A percentile compares a stretch with the other conserved stretches of the same genome.
Conservation (phyloP, 2,329 filamentous ascomycete genomes). For the Monilinia fructigena region DNA sequence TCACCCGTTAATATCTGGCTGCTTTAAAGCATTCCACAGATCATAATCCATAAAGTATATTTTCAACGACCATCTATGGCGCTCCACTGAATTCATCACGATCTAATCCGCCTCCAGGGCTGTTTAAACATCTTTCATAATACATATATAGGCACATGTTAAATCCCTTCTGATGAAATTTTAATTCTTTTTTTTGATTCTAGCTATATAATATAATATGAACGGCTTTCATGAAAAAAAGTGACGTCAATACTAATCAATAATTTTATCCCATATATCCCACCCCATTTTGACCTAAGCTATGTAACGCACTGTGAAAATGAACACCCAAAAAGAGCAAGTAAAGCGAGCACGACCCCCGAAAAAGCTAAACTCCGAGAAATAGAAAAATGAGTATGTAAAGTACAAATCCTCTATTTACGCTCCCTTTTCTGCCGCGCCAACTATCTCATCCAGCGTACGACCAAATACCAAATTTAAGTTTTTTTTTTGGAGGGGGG, state of each 20-base stretch:
- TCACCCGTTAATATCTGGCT: not conserved
- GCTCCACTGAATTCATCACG: not conserved
- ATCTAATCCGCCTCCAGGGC: not conserved
- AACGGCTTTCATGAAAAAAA: not conserved
- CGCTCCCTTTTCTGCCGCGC: constrained; percentile 2
- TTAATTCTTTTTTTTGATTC: constrained; percentile 16
- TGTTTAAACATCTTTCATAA: not conserved
- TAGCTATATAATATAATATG: constrained; percentile 11
- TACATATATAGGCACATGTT: not conserved
- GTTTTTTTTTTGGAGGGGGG: too few relatives aligned
- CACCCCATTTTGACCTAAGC: constrained; percentile 9
- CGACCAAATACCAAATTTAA: constrained; percentile 3
- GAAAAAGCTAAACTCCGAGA: constrained; percentile 2
- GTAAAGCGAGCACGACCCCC: constrained; percentile 1
- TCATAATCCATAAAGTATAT: not conserved
- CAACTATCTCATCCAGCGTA: not conserved
- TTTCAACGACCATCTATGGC: not conserved
- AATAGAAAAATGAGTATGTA: constrained; percentile 3
- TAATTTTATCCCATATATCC: constrained; percentile 14
- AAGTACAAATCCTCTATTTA: constrained; percentile 4
- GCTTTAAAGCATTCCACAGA: not conserved
- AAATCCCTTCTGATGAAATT: constrained; percentile 2
- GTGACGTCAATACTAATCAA: constrained; percentile 13
- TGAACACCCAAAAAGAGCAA: constrained; percentile 17
- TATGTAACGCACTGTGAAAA: constrained; percentile 10